Evolutionary conservation across 345 rosid genomes (phyloP), one percentile per base, ranked within the genome.

Genomic region (Brassica incana): DNA sequence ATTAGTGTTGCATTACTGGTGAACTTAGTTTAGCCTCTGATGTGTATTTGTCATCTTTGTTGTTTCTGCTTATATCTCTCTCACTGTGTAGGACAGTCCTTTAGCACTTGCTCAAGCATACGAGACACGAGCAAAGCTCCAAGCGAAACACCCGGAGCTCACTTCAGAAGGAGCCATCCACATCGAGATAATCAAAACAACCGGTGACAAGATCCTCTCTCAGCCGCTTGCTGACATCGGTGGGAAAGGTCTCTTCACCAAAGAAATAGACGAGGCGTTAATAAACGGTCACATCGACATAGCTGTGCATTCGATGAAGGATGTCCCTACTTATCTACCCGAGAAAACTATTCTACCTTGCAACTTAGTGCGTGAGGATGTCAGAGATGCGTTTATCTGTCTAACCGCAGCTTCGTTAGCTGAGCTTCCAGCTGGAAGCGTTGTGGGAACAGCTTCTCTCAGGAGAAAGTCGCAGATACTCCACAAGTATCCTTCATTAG

Each of bases 171-270:
- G 99, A 72, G 99, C 97, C 16, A 88, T 95, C 48, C 81, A 93
- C 70, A 91, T 95, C 43, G 97, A 91, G 83, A 87, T 93, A 60
- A 95, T 95, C 60, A 93, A 95, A 83, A 95, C 99, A 36, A 95
- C 99, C 0, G 98, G 99, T 74, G 99, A 93, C 82, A 91, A 95
- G 82, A 93, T 95, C 63, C 86, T 90, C 20, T 81, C 88, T 27
- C 97, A 93, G 77, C 99, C 99, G 7, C 98, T 95, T 69, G 98
- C 99, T 36, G 98, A 95, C 77, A 95, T 95, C 14, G 99, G 99
- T 73, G 99, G 99, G 69, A 95, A 95, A 86, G 99, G 99, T 10
- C 84, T 95, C 63, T 95, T 95, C 83, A 93, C 99, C 1, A 95
- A 93, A 80, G 99, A 95, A 76, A 95, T 95, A 50, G 98, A 95